Conservation (phyloP, 2,329 filamentous ascomycete genomes). For the Emmonsia crescens region DNA sequence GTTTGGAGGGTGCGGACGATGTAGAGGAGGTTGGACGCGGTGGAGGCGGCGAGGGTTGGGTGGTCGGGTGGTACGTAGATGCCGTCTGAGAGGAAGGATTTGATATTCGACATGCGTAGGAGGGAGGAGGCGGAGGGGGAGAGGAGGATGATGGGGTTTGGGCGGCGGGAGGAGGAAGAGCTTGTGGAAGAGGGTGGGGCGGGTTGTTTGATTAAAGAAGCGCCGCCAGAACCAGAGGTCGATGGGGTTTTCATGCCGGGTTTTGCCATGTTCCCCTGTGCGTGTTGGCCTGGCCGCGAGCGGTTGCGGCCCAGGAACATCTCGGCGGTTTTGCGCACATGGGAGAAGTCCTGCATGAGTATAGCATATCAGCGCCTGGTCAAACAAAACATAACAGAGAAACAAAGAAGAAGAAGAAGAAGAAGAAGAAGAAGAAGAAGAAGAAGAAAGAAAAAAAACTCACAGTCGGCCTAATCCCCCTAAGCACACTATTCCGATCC, state of each 20-base stretch:
- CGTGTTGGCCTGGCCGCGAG: slow-evolving; percentile 27
- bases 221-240: slow-evolving; percentile 27
- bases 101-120: slow-evolving; percentile 90
- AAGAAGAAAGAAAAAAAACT: slow-evolving; percentile 9
- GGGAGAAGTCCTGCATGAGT: slow-evolving; percentile 81
- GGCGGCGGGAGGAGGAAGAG: slow-evolving; percentile 36
- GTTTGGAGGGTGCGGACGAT: slow-evolving; percentile 65
- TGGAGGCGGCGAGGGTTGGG: slow-evolving; percentile 48
- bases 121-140: slow-evolving; percentile 92
- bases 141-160: slow-evolving; percentile 86
- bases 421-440: neutral
- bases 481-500: slow-evolving; percentile 77
- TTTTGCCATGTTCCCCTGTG: slow-evolving; percentile 21
- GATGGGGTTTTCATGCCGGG: slow-evolving; percentile 22
- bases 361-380: neutral
- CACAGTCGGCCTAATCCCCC: slow-evolving; percentile 84
- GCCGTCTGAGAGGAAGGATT: slow-evolving; percentile 80
- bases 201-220: slow-evolving; percentile 31
- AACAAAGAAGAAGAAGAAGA: slow-evolving; percentile 1
- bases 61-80: slow-evolving; percentile 67
- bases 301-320: slow-evolving; percentile 56
- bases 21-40: slow-evolving; percentile 69
- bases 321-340: slow-evolving; percentile 75
- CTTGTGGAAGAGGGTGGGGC: slow-evolving; percentile 34
- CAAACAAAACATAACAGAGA: slow-evolving; percentile 9